A percentile compares a stretch with the other conserved stretches of the same genome.
Evolutionary conservation across 1,284 basidiomycete genomes (phyloP).

Genomic region (Papiliotrema laurentii): DNA sequence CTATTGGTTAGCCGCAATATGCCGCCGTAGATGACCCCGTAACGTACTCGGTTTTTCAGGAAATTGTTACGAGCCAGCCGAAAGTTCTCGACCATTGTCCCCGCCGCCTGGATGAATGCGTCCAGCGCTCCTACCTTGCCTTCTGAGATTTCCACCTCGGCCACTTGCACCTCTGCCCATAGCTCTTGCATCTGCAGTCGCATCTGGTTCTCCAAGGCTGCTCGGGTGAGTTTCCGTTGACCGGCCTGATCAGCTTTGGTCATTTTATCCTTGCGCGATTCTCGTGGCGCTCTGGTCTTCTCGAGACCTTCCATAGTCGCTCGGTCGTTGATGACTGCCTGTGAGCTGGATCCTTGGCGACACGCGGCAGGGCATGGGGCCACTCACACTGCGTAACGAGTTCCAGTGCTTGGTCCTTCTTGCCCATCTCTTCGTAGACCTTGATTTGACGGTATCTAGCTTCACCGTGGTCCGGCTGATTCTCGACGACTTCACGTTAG

Average conservation of each 20-base stretch:
- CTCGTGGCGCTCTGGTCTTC: not conserved
- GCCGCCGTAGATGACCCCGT: not conserved
- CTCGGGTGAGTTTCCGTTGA: slow-evolving; percentile 26
- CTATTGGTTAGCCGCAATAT: slow-evolving; percentile 8
- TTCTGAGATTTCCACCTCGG: slow-evolving; percentile 40
- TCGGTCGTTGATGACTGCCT: slow-evolving; percentile 3
- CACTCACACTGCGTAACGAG: slow-evolving; percentile 74
- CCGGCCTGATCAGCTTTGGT: slow-evolving; percentile 24
- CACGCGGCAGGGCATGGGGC: not conserved
- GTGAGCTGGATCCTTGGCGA: slow-evolving; percentile 4
- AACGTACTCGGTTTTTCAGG: slow-evolving; percentile 61
- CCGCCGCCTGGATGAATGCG: slow-evolving; percentile 75
- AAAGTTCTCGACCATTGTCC: slow-evolving; percentile 81
- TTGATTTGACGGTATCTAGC: slow-evolving; percentile 84
- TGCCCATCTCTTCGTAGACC: slow-evolving; percentile 72
- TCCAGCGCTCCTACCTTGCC: slow-evolving; percentile 48
- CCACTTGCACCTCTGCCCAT: slow-evolving; percentile 44
- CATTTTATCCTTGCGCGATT: slow-evolving; percentile 2
- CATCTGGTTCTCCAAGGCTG: slow-evolving; percentile 37
- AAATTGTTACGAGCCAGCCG: slow-evolving; percentile 80
- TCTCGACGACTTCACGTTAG: not conserved
- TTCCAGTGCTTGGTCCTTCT: slow-evolving; percentile 75
- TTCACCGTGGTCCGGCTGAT: slow-evolving; percentile 52
- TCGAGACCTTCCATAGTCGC: not conserved
- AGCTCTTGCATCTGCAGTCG: slow-evolving; percentile 40